Percentiles rank a stretch among this genome's conserved stretches.
Conservation (phyloP, 805 yeast species). For the Metahyphopichia silvanorum region DNA sequence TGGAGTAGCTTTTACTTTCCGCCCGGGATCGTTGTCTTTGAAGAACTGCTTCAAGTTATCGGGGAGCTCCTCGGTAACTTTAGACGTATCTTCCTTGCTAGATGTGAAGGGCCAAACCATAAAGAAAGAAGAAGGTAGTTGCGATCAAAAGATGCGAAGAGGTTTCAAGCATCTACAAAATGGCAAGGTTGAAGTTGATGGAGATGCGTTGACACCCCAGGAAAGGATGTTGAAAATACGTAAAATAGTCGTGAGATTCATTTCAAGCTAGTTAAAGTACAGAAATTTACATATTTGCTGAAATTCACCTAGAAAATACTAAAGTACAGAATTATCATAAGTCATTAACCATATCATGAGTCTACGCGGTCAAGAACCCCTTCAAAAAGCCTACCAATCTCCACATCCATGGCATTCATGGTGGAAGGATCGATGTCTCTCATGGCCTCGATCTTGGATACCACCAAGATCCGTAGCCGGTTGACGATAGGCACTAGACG, state of each 20-base stretch:
- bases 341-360: too few species aligned
- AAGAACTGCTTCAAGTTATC: conserved; percentile 29
- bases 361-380: conserved; percentile 27
- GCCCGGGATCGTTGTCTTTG: conserved; percentile 26
- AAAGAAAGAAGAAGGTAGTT: conserved; percentile 1
- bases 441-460: conserved; percentile 20
- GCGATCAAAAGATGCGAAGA: conserved; percentile 1
- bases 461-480: conserved; percentile 28
- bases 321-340: too few species aligned
- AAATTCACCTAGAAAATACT: too few species aligned
- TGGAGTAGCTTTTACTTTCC: conserved; percentile 20
- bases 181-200: too few species aligned
- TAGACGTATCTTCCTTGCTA: conserved; percentile 17
- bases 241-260: too few species aligned
- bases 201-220: too few species aligned
- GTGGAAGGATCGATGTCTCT: conserved; percentile 6
- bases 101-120: conserved; percentile 30
- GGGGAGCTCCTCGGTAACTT: conserved; percentile 33
- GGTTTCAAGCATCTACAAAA: too few species aligned
- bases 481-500: conserved; percentile 29
- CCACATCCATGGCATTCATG: conserved; percentile 27
- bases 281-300: too few species aligned
- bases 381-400: conserved; percentile 36
- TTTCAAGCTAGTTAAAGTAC: too few species aligned
- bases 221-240: too few species aligned